phyloP scores from a whole-genome alignment of 2,329 filamentous ascomycete species.

The Epicoccum sorghinum region DNA sequence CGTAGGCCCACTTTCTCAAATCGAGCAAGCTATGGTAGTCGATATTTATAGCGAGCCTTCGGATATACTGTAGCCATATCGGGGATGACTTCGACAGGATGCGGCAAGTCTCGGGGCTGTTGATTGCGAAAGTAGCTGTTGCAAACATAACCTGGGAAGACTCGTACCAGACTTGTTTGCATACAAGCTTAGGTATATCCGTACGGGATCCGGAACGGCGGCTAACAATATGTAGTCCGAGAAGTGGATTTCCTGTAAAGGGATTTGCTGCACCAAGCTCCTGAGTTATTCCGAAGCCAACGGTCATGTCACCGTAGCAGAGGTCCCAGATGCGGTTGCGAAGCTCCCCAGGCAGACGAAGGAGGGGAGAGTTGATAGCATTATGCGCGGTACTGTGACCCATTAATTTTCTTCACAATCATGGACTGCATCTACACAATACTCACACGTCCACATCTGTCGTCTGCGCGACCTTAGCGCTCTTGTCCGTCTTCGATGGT shows the following conservation, averaged over 20 bases:
- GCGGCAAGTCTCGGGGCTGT: no score
- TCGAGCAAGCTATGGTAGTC: no score
- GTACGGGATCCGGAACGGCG: not conserved
- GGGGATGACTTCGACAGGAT: no score
- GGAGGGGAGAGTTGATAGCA: not conserved
- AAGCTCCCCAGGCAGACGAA: not conserved
- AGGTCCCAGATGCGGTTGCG: not conserved
- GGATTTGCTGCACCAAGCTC: no score
- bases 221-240: no score
- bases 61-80: no score
- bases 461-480: not conserved
- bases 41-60: no score
- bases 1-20: no score
- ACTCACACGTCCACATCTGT: not conserved
- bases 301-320: not conserved
- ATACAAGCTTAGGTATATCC: not conserved
- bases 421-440: not conserved
- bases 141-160: not conserved
- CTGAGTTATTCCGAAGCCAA: no score
- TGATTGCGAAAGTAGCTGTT: not conserved
- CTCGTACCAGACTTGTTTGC: not conserved
- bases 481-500: not conserved
- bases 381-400: not conserved
- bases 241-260: no score
- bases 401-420: not conserved